Percentiles rank a stretch among this genome's conserved stretches.
Conservation (phyloP, 2,329 filamentous ascomycete genomes). For the Coniella lustricola region DNA sequence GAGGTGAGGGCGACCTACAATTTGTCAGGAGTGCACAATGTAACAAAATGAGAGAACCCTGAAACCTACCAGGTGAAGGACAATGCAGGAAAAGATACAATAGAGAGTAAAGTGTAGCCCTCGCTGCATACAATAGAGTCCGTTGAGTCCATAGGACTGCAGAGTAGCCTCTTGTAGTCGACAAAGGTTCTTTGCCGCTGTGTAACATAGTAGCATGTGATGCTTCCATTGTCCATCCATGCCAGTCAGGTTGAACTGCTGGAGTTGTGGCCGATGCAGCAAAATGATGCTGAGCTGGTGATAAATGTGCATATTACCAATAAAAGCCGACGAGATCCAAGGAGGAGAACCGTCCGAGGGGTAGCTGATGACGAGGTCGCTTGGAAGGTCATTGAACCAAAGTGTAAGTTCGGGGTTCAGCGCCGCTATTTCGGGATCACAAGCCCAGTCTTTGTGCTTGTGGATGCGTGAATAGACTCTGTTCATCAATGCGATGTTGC, state of each 20-base stretch:
- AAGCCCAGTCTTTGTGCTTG: conserved; percentile 72
- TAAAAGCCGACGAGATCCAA: conserved; percentile 78
- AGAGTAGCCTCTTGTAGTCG: conserved; percentile 79
- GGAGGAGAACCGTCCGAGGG: conserved; percentile 72
- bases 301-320: conserved; percentile 85
- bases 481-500: conserved; percentile 72
- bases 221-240: conserved; percentile 75
- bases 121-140: conserved; percentile 84
- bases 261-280: conserved; percentile 79
- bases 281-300: conserved; percentile 81
- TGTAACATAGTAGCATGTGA: conserved; percentile 81
- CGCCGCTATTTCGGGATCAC: conserved; percentile 74
- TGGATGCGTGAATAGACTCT: conserved; percentile 66
- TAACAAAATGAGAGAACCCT: conserved; percentile 1
- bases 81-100: conserved; percentile 80
- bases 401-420: conserved; percentile 70
- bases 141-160: conserved; percentile 67
- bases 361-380: conserved; percentile 71
- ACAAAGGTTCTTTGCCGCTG: conserved; percentile 77
- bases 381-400: conserved; percentile 71
- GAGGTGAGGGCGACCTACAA: conserved; percentile 81
- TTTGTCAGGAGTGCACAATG: conserved; percentile 10
- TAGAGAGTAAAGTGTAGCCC: conserved; percentile 97
- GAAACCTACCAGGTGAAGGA: conserved; percentile 77
- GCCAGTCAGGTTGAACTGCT: conserved; percentile 64